Percentiles rank a stretch among this genome's conserved stretches.
Conservation (phyloP, 495 filamentous ascomycete genomes). For the Aspergillus sclerotiicarbonarius region DNA sequence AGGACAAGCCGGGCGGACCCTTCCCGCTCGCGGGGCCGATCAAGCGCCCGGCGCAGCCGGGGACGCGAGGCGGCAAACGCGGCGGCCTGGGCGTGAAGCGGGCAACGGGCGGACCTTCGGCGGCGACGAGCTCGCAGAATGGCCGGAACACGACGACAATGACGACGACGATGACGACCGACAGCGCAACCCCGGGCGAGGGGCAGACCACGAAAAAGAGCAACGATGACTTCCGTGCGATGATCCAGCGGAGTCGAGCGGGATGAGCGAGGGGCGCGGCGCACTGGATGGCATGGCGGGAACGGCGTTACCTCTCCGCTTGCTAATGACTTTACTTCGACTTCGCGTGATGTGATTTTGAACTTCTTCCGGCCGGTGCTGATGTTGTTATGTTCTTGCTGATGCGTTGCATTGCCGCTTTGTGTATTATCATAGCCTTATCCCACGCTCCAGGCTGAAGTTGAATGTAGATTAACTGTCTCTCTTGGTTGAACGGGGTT, state of each 20-base stretch:
- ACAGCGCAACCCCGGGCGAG: conserved; percentile 17
- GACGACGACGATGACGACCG: conserved; percentile 28
- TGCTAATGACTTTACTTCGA: conserved; percentile 6
- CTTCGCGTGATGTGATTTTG: background rate
- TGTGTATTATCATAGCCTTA: conserved; percentile 7
- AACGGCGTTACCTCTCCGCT: conserved; percentile 19
- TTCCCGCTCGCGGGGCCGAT: conserved; percentile 53
- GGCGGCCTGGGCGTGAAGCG: conserved; percentile 58
- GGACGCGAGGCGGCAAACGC: conserved; percentile 46
- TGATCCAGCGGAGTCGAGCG: conserved; percentile 54
- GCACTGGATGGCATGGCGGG: conserved; percentile 27
- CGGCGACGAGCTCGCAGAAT: conserved; percentile 32
- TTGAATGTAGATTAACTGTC: conserved; percentile 7
- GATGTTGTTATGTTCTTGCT: background rate
- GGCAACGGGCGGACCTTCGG: conserved; percentile 21
- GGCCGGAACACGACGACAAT: conserved; percentile 31
- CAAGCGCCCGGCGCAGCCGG: conserved; percentile 56
- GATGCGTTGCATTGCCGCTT: conserved; percentile 2
- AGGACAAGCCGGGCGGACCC: conserved; percentile 38
- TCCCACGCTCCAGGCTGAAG: background rate
- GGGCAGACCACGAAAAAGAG: conserved; percentile 56
- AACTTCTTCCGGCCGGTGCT: background rate
- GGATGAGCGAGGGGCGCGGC: conserved; percentile 26
- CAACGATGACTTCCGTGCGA: conserved; percentile 84
- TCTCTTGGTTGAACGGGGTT: background rate